phyloP scores from a whole-genome alignment of 225 moss, liverwort and hornwort species.

The Pleurozium schreberi region DNA sequence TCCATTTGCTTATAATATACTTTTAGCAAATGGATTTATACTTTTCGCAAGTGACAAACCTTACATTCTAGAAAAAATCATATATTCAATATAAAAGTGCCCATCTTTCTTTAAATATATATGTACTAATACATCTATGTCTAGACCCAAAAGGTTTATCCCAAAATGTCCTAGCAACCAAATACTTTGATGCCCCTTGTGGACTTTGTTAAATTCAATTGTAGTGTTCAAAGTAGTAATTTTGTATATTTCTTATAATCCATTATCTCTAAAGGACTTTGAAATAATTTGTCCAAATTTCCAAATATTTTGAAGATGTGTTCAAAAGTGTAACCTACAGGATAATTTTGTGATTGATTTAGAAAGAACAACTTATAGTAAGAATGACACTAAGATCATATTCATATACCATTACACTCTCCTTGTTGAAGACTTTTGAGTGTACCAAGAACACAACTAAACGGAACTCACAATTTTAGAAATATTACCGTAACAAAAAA shows the following conservation, averaged over 20 bases:
- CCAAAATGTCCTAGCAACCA: not conserved
- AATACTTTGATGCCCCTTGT: not conserved
- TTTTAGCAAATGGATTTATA: too few species aligned
- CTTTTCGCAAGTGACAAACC: accelerated
- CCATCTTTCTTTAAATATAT: accelerated
- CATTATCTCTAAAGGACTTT: not conserved
- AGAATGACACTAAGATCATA: not conserved
- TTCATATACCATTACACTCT: not conserved
- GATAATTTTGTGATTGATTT: not conserved
- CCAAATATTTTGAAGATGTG: not conserved
- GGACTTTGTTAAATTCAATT: not conserved
- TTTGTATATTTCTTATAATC: not conserved
- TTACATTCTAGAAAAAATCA: not conserved
- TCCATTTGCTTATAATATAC: too few species aligned
- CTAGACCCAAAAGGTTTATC: too few species aligned
- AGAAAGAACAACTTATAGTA: not conserved
- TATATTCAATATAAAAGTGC: not conserved
- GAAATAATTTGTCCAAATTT: not conserved
- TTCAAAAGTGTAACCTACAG: not conserved
- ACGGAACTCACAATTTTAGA: too few species aligned
- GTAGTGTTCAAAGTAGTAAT: not conserved
- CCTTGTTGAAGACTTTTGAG: too few species aligned
- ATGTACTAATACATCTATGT: not conserved
- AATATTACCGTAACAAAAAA: too few species aligned
- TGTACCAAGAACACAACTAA: too few species aligned